These are phyloP conservation scores for Geum urbanum DNA, from an alignment of 306 rosid genomes.

Conservation along the genomic window DNA sequence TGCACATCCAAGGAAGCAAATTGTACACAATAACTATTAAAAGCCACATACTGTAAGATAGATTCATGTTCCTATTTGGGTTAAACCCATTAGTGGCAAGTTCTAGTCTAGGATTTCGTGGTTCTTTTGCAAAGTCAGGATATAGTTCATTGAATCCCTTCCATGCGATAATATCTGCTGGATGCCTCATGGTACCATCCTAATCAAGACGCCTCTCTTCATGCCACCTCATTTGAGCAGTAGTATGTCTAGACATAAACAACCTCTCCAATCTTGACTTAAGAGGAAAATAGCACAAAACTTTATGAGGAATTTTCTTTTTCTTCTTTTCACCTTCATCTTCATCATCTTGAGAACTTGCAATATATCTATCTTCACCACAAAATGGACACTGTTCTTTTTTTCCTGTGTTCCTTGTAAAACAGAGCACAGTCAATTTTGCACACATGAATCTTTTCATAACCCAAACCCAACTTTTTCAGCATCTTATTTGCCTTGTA, in stretches of 20 bases:
- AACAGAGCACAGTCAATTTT: background rate
- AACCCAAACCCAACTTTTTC: conserved; percentile 3
- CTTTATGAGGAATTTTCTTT: background rate
- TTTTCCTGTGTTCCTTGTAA: background rate
- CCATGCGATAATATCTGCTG: background rate
- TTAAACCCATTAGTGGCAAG: background rate
- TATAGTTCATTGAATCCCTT: background rate
- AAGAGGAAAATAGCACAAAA: too few relatives aligned
- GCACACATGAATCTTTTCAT: background rate
- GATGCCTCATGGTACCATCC: background rate
- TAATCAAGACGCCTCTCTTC: background rate
- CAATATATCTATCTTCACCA: background rate
- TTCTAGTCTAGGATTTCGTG: background rate
- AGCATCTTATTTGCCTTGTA: background rate
- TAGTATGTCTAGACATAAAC: background rate
- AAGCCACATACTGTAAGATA: background rate
- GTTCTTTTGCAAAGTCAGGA: conserved; percentile 1
- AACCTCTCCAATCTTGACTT: background rate
- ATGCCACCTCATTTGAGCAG: conserved; percentile 2
- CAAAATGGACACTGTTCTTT: background rate
- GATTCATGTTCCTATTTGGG: background rate
- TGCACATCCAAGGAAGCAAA: background rate
- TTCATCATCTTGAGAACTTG: background rate
- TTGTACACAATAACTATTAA: background rate
- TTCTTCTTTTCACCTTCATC: too few relatives aligned